Percentiles rank a stretch among this genome's conserved stretches.
These are phyloP conservation scores for Anthracocystis panici-leucophaei DNA, from an alignment of 1,284 basidiomycete species.

Conservation along the genomic window DNA sequence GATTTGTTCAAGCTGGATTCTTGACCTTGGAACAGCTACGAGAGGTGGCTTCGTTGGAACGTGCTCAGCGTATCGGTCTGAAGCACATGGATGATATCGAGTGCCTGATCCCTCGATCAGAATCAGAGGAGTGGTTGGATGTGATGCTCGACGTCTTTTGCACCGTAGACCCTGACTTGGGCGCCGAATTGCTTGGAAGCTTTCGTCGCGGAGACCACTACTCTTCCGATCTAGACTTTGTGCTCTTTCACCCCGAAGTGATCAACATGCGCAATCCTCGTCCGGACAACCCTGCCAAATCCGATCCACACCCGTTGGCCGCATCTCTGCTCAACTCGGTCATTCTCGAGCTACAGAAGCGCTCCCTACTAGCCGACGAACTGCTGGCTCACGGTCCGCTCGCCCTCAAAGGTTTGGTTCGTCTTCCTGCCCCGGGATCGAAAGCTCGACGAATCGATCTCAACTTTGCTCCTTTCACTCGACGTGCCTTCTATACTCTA, in stretches of 20 bases:
- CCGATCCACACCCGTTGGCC: conserved; percentile 20
- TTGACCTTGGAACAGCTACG: conserved; percentile 33
- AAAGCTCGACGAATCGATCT: conserved; percentile 36
- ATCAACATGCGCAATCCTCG: conserved; percentile 21
- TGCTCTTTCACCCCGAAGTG: conserved; percentile 31
- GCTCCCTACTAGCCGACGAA: conserved; percentile 25
- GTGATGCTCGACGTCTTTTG: conserved; percentile 21
- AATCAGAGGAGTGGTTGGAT: conserved; percentile 28
- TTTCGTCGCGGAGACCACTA: conserved; percentile 44
- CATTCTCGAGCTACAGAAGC: conserved; percentile 12
- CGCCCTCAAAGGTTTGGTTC: conserved; percentile 29
- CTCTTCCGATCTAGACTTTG: conserved; percentile 45
- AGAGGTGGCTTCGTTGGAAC: conserved; percentile 28
- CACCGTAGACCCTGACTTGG: conserved; percentile 23
- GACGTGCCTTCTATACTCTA: conserved; percentile 40
- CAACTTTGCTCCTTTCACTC: conserved; percentile 38
- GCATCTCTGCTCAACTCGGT: conserved; percentile 12
- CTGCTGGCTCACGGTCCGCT: conserved; percentile 33
- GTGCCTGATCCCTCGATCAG: conserved; percentile 32
- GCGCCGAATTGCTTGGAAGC: conserved; percentile 33
- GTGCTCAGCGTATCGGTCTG: conserved; percentile 32
- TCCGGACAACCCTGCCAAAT: conserved; percentile 1
- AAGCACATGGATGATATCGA: conserved; percentile 37
- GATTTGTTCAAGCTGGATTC: conserved; percentile 33
- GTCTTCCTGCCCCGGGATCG: conserved; percentile 10